Evolutionary conservation across 169 alveolate species (phyloP).

Genomic region (Eimeria zaria): DNA sequence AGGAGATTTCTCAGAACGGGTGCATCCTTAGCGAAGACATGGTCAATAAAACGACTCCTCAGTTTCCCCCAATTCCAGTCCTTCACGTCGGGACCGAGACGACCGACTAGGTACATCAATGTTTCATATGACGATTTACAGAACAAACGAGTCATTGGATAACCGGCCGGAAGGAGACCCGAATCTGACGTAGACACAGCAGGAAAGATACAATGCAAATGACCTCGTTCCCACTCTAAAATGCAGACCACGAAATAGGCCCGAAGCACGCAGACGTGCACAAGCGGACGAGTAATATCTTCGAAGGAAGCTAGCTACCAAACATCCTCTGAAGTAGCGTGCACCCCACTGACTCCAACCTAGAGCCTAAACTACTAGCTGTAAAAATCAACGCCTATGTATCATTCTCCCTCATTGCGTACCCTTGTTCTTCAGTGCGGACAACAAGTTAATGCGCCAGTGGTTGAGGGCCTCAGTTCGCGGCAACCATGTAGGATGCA

Average conservation of each 20-base stretch:
- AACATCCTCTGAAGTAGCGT: not conserved
- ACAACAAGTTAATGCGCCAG: conserved; percentile 76
- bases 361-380: not conserved
- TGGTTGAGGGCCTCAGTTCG: conserved; percentile 75
- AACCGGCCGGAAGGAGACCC: conserved; percentile 19
- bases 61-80: conserved; percentile 75
- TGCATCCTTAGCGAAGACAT: conserved; percentile 30
- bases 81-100: conserved; percentile 49
- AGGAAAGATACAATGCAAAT: not conserved
- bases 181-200: not conserved
- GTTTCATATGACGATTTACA: conserved; percentile 69
- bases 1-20: conserved; percentile 64
- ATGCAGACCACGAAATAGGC: not conserved
- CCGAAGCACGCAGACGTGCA: not conserved
- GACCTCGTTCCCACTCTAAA: not conserved
- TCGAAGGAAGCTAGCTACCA: not conserved
- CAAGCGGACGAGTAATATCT: not conserved
- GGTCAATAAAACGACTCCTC: conserved; percentile 69
- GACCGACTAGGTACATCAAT: conserved; percentile 49
- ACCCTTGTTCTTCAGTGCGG: conserved; percentile 66
- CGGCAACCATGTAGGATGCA: conserved; percentile 73
- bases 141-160: conserved; percentile 37
- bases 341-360: not conserved
- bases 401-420: not conserved
- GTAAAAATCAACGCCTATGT: not conserved